phyloP scores from a whole-genome alignment of 192 early-diverging fungal genomes.

The Jimgerdemannia lactiflua region DNA sequence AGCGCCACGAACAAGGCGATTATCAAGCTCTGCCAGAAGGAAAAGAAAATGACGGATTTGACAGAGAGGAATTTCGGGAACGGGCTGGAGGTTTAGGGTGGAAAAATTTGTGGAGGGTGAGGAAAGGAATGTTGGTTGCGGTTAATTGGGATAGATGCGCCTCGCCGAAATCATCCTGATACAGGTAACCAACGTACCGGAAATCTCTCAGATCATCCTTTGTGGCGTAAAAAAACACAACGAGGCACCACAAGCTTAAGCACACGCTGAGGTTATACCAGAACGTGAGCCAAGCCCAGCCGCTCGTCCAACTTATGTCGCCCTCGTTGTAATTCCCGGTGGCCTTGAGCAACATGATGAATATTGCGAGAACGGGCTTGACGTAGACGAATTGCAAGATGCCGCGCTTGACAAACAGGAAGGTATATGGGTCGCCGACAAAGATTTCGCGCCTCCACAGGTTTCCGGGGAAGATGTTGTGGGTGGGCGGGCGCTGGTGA shows the following conservation, averaged over 20 bases:
- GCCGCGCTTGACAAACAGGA: slow-evolving; percentile 83
- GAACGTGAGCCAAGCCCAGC: slow-evolving; percentile 80
- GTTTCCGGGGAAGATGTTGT: slow-evolving; percentile 81
- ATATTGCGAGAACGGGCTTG: slow-evolving; percentile 75
- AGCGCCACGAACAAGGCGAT: slow-evolving; percentile 78
- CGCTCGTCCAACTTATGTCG: slow-evolving; percentile 57
- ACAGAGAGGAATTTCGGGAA: slow-evolving; percentile 94
- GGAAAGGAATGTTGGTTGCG: slow-evolving; percentile 5
- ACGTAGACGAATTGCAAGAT: slow-evolving; percentile 94
- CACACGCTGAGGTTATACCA: slow-evolving; percentile 91
- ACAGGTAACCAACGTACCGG: slow-evolving; percentile 32
- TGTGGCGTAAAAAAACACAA: slow-evolving; percentile 85
- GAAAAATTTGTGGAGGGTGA: background rate
- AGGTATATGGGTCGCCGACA: slow-evolving; percentile 84
- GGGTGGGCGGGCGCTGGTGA: slow-evolving; percentile 70
- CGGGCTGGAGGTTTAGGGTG: slow-evolving; percentile 50
- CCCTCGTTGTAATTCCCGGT: slow-evolving; percentile 80
- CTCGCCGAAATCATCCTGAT: slow-evolving; percentile 6
- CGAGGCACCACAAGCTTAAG: slow-evolving; percentile 80
- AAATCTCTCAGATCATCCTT: slow-evolving; percentile 68
- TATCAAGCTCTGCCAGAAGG: slow-evolving; percentile 89
- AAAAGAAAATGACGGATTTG: slow-evolving; percentile 93
- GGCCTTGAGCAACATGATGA: slow-evolving; percentile 80
- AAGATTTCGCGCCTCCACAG: slow-evolving; percentile 72
- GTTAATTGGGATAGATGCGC: slow-evolving; percentile 26